These are phyloP conservation scores for Claviceps sp. DNA, from an alignment of 2,329 filamentous ascomycete genomes.

Conservation along the genomic window DNA sequence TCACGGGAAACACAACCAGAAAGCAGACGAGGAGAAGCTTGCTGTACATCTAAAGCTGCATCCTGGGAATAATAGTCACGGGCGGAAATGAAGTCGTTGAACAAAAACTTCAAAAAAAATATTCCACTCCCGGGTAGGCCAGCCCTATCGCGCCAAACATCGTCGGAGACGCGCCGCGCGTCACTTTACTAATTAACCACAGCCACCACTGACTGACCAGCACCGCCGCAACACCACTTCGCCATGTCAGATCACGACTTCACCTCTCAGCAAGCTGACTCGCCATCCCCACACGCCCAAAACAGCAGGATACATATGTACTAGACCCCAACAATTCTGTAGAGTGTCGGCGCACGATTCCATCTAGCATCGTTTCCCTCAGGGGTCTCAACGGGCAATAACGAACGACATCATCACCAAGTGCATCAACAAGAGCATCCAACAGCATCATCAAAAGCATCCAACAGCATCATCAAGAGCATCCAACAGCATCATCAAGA, in stretches of 20 bases:
- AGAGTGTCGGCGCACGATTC: too few species aligned
- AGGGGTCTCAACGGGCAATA: too few species aligned
- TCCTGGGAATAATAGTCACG: background rate
- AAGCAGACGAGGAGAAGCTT: too few species aligned
- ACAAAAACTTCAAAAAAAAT: background rate
- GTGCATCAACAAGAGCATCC: too few species aligned
- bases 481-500: too few species aligned
- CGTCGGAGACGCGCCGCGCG: background rate
- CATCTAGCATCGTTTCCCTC: too few species aligned
- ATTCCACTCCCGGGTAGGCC: background rate
- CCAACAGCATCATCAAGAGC: too few species aligned
- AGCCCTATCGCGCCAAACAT: too few species aligned
- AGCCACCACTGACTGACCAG: background rate
- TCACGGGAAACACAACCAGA: too few species aligned
- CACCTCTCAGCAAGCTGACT: background rate
- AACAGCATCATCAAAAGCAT: too few species aligned
- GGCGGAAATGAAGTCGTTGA: background rate
- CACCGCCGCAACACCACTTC: background rate
- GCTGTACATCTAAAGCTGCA: background rate
- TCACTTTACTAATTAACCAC: background rate
- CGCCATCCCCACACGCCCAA: background rate
- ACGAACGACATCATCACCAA: too few species aligned
- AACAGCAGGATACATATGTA: background rate
- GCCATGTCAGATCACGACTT: background rate
- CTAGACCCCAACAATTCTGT: background rate